A percentile compares a stretch with the other conserved stretches of the same genome.
Evolutionary conservation across 768 basidiomycete genomes (phyloP).

Genomic region (Russula brevipes): DNA sequence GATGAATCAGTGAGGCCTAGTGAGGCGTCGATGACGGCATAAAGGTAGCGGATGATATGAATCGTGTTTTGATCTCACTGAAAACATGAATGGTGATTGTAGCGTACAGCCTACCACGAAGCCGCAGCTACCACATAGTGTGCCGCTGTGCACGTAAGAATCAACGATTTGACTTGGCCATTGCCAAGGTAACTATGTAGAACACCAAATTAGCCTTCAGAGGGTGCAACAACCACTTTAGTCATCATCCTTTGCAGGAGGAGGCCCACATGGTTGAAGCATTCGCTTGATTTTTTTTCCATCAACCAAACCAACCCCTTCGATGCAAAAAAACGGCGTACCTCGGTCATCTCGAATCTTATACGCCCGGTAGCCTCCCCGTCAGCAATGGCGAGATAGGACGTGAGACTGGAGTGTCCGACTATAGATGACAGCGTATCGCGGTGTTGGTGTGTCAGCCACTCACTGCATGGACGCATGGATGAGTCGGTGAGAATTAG

Average conservation of each 20-base stretch:
- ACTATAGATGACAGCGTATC: constrained; percentile 92
- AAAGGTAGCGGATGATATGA: neutral
- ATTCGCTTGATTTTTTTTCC: constrained; percentile 36
- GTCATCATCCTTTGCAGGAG: constrained; percentile 72
- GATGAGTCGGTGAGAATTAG: constrained; percentile 19
- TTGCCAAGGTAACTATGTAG: constrained; percentile 5
- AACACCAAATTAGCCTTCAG: neutral
- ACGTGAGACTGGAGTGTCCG: constrained; percentile 80
- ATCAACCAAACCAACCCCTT: neutral
- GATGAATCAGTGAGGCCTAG: neutral
- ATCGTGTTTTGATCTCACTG: neutral
- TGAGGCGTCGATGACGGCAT: neutral
- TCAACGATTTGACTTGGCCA: neutral
- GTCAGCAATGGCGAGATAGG: constrained; percentile 89
- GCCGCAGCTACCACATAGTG: neutral
- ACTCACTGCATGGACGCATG: constrained; percentile 57
- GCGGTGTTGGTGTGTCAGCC: constrained; percentile 95
- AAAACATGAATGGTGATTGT: neutral
- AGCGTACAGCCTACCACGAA: neutral
- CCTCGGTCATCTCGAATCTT: constrained; percentile 96
- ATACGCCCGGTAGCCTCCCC: constrained; percentile 86
- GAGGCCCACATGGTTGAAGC: constrained; percentile 54
- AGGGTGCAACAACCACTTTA: constrained; percentile 26
- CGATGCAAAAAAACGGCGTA: constrained; percentile 32
- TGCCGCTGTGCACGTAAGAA: neutral